phyloP scores from a whole-genome alignment of 2,329 filamentous ascomycete genomes.

The Fonsecaea erecta region DNA sequence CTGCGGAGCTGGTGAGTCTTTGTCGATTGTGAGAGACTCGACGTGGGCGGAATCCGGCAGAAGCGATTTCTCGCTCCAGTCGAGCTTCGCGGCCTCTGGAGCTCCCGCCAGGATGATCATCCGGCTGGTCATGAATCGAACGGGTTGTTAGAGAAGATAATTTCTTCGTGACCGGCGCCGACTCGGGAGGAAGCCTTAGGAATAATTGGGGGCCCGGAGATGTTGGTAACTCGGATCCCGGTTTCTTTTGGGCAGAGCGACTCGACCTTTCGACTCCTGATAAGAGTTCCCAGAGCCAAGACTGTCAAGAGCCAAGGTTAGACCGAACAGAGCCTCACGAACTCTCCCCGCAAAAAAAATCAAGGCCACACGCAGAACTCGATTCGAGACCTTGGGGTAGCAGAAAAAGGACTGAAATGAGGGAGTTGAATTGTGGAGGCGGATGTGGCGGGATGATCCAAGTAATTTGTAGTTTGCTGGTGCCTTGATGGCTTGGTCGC shows the following conservation, averaged over 20 bases:
- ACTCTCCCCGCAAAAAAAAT: conserved; percentile 3
- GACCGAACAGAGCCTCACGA: conserved; percentile 19
- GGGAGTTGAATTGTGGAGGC: conserved; percentile 13
- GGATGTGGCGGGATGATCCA: conserved; percentile 24
- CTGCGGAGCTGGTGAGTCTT: conserved; percentile 5
- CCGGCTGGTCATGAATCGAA: conserved; percentile 32
- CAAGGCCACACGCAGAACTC: neutral
- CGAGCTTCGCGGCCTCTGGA: conserved; percentile 34
- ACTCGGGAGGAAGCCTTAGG: neutral
- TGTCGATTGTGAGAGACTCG: conserved; percentile 20
- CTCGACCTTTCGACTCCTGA: neutral
- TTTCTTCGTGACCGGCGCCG: neutral
- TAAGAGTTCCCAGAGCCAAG: neutral
- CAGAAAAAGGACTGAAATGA: neutral
- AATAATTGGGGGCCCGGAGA: neutral
- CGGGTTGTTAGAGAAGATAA: neutral
- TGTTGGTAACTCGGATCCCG: neutral
- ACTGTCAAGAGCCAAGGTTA: neutral
- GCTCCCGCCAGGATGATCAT: conserved; percentile 38
- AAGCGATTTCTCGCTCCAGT: conserved; percentile 38
- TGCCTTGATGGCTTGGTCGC: conserved; percentile 4
- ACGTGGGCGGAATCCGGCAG: conserved; percentile 30
- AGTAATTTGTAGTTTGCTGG: conserved; percentile 17
- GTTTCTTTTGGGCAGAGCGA: neutral
- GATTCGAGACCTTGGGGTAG: neutral